Evolutionary conservation across 805 yeast genomes (phyloP).

Genomic region (Saccharomycopsis lassenensis): DNA sequence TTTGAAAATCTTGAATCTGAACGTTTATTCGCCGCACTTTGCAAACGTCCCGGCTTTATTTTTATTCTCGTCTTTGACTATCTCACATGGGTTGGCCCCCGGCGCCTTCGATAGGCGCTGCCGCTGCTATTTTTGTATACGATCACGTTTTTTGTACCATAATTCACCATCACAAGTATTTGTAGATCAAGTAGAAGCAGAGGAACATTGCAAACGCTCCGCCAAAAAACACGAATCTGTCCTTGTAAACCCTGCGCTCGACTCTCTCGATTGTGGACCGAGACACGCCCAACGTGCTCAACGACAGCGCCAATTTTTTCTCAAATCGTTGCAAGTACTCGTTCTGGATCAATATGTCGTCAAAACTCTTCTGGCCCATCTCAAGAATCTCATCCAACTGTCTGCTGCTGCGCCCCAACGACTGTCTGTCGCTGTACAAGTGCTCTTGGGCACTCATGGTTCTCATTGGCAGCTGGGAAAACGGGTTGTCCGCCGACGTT

Average conservation of each 20-base stretch:
- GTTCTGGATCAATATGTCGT: conserved; percentile 79
- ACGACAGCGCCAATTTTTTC: conserved; percentile 49
- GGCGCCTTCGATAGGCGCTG: neutral
- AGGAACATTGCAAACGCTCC: conserved; percentile 54
- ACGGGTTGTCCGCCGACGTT: conserved; percentile 37
- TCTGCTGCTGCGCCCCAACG: conserved; percentile 56
- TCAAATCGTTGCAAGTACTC: conserved; percentile 56
- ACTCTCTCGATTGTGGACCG: conserved; percentile 71
- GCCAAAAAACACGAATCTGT: conserved; percentile 77
- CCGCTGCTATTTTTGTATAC: neutral
- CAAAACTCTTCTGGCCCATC: conserved; percentile 78
- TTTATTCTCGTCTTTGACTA: neutral
- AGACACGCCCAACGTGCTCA: conserved; percentile 78
- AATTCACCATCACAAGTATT: conserved; percentile 48
- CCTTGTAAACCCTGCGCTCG: conserved; percentile 74
- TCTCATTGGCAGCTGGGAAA: conserved; percentile 21
- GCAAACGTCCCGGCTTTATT: neutral
- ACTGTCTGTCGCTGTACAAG: conserved; percentile 53
- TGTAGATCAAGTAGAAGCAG: conserved; percentile 55
- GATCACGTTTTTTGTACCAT: too few relatives aligned
- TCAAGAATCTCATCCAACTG: conserved; percentile 85
- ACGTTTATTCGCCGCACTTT: neutral
- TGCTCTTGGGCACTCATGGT: conserved; percentile 44
- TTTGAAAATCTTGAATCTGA: conserved; percentile 2
- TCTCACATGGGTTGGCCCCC: neutral